Percentiles rank a stretch among this genome's conserved stretches.
Conservation (phyloP, 2,329 filamentous ascomycete genomes). For the Boeremia lycopersici region DNA sequence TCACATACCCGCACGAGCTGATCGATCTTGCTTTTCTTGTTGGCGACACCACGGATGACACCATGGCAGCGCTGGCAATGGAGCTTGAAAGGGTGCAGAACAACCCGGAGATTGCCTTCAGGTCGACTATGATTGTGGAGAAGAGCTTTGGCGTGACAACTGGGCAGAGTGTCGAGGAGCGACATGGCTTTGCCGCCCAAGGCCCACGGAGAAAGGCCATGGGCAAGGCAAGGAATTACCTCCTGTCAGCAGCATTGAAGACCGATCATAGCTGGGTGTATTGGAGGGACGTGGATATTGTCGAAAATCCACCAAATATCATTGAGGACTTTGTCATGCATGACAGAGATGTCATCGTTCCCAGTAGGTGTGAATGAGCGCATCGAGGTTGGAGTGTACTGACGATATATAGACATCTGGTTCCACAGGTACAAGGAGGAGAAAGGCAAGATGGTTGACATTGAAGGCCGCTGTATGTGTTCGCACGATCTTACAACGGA, state of each 20-base stretch:
- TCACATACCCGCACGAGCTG: constrained; percentile 92
- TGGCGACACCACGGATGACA: constrained; percentile 89
- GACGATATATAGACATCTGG: constrained; percentile 76
- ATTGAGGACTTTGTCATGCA: constrained; percentile 95
- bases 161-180: constrained; percentile 80
- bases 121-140: constrained; percentile 81
- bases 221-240: constrained; percentile 88
- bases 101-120: constrained; percentile 79
- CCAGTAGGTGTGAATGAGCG: constrained; percentile 67
- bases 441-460: constrained; percentile 67
- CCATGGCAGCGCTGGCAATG: constrained; percentile 79
- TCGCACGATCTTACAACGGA: not conserved
- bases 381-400: constrained; percentile 4
- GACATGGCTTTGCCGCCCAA: constrained; percentile 86
- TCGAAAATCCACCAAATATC: constrained; percentile 84
- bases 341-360: constrained; percentile 89
- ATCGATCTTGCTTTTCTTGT: constrained; percentile 96
- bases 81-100: constrained; percentile 90
- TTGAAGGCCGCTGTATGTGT: constrained; percentile 87
- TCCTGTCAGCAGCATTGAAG: constrained; percentile 82
- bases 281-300: constrained; percentile 97
- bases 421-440: constrained; percentile 86
- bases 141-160: constrained; percentile 84
- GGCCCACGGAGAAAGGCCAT: constrained; percentile 89
- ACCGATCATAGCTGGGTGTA: constrained; percentile 98